Evolutionary conservation across 2,329 filamentous ascomycete genomes (phyloP).

Genomic region (Cordyceps tenuipes): DNA sequence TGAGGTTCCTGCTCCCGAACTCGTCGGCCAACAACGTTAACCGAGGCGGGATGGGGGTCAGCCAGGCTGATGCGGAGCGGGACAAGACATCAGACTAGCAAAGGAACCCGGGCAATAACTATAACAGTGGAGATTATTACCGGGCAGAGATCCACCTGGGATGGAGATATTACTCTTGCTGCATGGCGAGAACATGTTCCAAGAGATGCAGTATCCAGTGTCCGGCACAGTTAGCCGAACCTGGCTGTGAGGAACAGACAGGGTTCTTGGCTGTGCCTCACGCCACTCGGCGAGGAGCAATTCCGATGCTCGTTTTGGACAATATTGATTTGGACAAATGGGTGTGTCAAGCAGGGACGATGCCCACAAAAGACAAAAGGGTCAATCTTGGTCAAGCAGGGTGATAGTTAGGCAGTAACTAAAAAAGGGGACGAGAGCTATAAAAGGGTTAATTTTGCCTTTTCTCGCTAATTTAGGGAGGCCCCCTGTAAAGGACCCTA

Average conservation of each 20-base stretch:
- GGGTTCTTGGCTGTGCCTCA: neutral
- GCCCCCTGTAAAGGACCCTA: too few species aligned
- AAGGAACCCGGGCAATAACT: neutral
- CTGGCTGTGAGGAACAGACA: neutral
- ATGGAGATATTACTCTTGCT: slow-evolving; percentile 6
- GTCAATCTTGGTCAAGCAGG: too few species aligned
- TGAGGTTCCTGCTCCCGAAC: neutral
- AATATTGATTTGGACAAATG: neutral
- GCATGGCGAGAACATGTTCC: neutral
- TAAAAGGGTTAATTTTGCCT: too few species aligned
- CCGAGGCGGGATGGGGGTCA: neutral
- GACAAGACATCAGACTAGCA: neutral
- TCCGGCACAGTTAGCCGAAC: neutral
- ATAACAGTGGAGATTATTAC: neutral
- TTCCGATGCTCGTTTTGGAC: neutral
- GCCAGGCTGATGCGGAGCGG: neutral
- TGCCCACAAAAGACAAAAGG: too few species aligned
- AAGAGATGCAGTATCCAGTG: neutral
- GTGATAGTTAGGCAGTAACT: too few species aligned
- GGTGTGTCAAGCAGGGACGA: too few species aligned
- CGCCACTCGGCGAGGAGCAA: neutral
- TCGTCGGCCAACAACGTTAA: neutral
- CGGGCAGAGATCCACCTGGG: neutral
- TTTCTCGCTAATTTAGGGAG: too few species aligned
- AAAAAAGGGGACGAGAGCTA: too few species aligned